Conservation (phyloP, 129 eudicot genomes). For the Kitagawia praeruptora region DNA sequence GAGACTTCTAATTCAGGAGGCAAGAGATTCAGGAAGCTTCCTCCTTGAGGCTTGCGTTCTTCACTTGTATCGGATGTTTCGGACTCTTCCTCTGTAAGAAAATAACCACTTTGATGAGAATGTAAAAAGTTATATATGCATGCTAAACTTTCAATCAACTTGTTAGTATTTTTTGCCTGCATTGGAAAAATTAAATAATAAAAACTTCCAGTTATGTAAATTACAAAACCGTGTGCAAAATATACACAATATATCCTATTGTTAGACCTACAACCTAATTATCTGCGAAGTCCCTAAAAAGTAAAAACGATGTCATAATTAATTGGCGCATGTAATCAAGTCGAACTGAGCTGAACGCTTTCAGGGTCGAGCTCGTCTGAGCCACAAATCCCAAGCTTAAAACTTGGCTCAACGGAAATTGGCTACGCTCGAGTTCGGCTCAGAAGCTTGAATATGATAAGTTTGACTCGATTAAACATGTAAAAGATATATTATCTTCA, state of each 20-base stretch:
- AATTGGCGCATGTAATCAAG: not conserved
- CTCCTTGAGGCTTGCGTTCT: conserved; percentile 25
- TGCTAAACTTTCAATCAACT: not conserved
- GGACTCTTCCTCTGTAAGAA: conserved; percentile 50
- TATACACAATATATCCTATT: too few species aligned
- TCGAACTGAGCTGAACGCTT: too few species aligned
- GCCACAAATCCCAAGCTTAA: too few species aligned
- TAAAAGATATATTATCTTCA: too few species aligned
- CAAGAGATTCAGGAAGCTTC: conserved; percentile 37
- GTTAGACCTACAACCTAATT: not conserved
- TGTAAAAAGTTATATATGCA: not conserved
- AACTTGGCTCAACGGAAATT: too few species aligned
- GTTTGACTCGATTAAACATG: too few species aligned
- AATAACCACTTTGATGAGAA: not conserved
- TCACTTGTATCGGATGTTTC: conserved; percentile 46
- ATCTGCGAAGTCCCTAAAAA: not conserved
- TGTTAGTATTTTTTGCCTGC: not conserved
- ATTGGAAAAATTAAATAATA: not conserved
- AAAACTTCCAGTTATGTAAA: not conserved
- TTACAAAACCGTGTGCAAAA: too few species aligned
- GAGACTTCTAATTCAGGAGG: conserved; percentile 43
- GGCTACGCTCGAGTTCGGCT: too few species aligned
- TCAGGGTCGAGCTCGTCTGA: too few species aligned
- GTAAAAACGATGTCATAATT: not conserved
- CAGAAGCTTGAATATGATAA: too few species aligned